These are phyloP conservation scores for Yamadazyma paraphyllophila DNA, from an alignment of 805 yeast species.

Conservation along the genomic window DNA sequence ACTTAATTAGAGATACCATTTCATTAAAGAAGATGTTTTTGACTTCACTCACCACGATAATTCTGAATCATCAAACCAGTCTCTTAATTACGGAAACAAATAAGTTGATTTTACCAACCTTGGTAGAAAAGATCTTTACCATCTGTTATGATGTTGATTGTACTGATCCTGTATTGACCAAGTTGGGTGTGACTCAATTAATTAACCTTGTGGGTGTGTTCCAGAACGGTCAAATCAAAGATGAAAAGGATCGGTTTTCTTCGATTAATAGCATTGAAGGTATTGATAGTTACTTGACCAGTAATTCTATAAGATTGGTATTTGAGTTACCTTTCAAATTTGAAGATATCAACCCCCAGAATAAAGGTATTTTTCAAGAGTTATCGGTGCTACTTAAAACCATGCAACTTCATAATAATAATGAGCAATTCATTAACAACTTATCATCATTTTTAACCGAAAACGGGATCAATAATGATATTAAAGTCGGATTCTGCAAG, in stretches of 20 bases:
- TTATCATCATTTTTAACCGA: conserved; percentile 55
- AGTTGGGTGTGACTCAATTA: conserved; percentile 66
- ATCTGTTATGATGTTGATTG: conserved; percentile 53
- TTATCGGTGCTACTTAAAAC: conserved; percentile 67
- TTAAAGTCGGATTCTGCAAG: conserved; percentile 60
- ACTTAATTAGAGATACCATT: conserved; percentile 61
- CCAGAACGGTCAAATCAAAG: conserved; percentile 68
- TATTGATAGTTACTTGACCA: conserved; percentile 66
- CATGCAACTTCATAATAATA: conserved; percentile 43
- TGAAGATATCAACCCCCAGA: conserved; percentile 65
- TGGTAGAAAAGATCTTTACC: conserved; percentile 62
- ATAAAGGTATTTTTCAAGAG: conserved; percentile 71
- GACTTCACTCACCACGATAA: conserved; percentile 63
- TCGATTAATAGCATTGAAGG: conserved; percentile 59
- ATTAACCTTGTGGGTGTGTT: conserved; percentile 60
- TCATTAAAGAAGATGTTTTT: conserved; percentile 69
- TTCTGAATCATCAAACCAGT: conserved; percentile 77
- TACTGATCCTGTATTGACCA: conserved; percentile 45
- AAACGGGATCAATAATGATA: conserved; percentile 54
- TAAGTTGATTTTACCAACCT: conserved; percentile 54
- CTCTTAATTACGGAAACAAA: conserved; percentile 71
- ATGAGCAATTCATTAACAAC: conserved; percentile 44
- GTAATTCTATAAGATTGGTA: conserved; percentile 61
- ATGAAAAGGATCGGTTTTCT: conserved; percentile 54
- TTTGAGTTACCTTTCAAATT: conserved; percentile 81